Conservation (phyloP, 2,329 filamentous ascomycete genomes). For the Apiospora malaysiana region DNA sequence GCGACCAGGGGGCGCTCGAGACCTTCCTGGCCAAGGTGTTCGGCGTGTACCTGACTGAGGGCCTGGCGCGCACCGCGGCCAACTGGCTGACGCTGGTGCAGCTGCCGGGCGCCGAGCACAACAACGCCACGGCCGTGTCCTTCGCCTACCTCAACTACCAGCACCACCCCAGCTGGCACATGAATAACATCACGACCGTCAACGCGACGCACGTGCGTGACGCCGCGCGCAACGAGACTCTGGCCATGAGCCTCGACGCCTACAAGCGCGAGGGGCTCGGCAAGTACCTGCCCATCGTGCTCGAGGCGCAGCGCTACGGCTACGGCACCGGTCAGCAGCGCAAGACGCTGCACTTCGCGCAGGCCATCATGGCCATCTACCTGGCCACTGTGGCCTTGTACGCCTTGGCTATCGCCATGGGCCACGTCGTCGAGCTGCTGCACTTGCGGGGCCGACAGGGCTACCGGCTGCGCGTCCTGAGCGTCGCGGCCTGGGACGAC, state of each 20-base stretch:
- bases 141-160: background rate
- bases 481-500: background rate
- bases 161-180: background rate
- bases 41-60: background rate
- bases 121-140: background rate
- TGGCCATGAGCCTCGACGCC: background rate
- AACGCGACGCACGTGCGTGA: background rate
- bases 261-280: background rate
- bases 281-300: background rate
- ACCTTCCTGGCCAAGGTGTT: background rate
- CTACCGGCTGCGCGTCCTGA: background rate
- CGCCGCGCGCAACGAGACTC: background rate
- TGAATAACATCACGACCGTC: background rate
- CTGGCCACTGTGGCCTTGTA: background rate
- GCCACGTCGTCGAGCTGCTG: background rate
- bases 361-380: background rate
- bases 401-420: background rate
- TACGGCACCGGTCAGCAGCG: background rate
- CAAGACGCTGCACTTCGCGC: background rate
- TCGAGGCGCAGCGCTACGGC: slow-evolving; percentile 6
- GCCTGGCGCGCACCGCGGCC: background rate
- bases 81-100: background rate
- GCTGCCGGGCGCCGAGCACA: too few species aligned
- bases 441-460: background rate
- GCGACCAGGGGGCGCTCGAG: background rate